Evolutionary conservation across 371 early-diverging fungal genomes (phyloP).

Genomic region (Mortierella sp.): DNA sequence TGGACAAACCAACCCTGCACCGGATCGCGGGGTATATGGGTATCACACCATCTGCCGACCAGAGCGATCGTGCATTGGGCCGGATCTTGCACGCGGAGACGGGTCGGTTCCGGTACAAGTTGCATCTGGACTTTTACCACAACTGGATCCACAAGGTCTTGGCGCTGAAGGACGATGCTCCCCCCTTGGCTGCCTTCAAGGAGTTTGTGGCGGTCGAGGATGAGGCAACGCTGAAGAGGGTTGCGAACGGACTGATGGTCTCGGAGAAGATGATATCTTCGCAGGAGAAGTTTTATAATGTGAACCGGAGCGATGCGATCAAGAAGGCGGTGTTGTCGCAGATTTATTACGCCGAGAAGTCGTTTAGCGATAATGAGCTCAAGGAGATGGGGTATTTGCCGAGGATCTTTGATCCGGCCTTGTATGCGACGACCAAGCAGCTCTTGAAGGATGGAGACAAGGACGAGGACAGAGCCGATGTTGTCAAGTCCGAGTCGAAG

Average conservation of each 20-base stretch:
- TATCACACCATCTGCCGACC: not conserved
- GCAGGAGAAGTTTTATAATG: not conserved
- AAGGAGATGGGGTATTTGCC: conserved; percentile 36
- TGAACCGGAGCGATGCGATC: conserved; percentile 20
- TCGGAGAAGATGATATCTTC: conserved; percentile 15
- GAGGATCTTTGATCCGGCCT: conserved; percentile 37
- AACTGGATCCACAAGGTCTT: conserved; percentile 33
- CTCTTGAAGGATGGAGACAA: conserved; percentile 15
- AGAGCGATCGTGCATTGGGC: conserved; percentile 1
- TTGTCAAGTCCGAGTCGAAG: not conserved
- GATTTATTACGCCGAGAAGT: conserved; percentile 28
- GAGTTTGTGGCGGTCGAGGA: conserved; percentile 27
- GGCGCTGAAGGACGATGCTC: conserved; percentile 19
- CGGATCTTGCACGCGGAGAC: not conserved
- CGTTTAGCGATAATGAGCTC: conserved; percentile 34
- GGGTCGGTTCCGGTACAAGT: conserved; percentile 20
- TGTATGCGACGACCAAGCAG: conserved; percentile 13
- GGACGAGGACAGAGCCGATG: not conserved
- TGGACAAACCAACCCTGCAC: conserved; percentile 12
- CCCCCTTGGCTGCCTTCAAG: conserved; percentile 23
- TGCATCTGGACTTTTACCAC: conserved; percentile 38
- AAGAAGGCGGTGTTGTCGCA: conserved; percentile 36
- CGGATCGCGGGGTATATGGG: conserved; percentile 23
- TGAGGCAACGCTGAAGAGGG: conserved; percentile 17
- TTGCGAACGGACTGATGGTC: conserved; percentile 26